Base-by-base conservation (phyloP, 2,329 filamentous ascomycete genomes). In the Cadophora sp. region DNA sequence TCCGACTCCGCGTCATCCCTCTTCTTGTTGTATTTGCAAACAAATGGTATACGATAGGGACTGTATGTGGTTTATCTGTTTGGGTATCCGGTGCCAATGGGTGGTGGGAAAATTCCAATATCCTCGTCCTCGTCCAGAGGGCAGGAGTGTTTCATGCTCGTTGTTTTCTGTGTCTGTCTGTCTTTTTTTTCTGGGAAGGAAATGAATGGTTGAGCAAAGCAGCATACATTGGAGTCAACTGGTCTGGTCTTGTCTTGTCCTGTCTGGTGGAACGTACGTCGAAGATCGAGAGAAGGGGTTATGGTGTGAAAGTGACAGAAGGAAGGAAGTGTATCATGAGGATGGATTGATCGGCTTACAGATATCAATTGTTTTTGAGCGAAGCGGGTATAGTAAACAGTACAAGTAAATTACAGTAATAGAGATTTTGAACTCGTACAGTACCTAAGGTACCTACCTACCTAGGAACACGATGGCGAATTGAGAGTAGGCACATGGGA, bases 21-120 rank as follows among this genome's bases (percentile, higher is more conserved):
- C 39, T 59, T 56, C 43, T 58, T 43, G 16, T 27, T 61, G 43
- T 59, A 45, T 63, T 45, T 11, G 56, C 48, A 56, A 39, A 33
- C 20, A 24, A 45, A 50, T 50, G 48, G 59, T 45, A 48, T 50
- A 47, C 39, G 53, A 50, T 39, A 61, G n/a, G 59, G 27, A 48
- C 2, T 61, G 59, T 41, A 11, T 61, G 18, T 56, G 30, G 33
- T 22, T 22, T 27, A 22, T 45, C 14, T 47, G 30, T 61, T 61
- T 61, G 59, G 59, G 30, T 61, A 61, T 16, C 18, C 53, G 33
- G 33, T 22, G 53, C 33, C n/a, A 20, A 56, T 39, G 53, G n/a
- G 33, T n/a, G 2, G 30, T 20, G 30, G 33, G 33, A 39, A 39
- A 39, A 39, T 39, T 30, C 27, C 27, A 30, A 30, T 6, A 30